Base-by-base conservation (phyloP, 805 yeast species). In the Yarrowia sp. region DNA sequence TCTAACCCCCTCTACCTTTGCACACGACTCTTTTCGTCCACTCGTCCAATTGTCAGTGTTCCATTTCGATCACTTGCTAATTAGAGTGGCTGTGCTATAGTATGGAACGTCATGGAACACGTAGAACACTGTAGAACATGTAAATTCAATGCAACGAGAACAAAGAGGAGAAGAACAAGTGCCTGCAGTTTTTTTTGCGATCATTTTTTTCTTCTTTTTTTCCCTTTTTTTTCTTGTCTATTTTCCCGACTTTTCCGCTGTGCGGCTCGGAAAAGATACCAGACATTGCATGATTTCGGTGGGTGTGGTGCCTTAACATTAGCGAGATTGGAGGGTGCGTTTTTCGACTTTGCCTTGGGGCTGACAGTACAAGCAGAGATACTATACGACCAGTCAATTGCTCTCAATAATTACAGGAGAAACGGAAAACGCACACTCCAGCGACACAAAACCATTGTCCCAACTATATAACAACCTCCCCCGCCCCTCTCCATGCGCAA, bases 301-400 rank as follows among this genome's bases (percentile, higher is more conserved):
- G 39, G 39, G 28, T 13, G 31, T 48, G 55, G 55, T 48, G 55
- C 55, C 55, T 48, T 48, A 48, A 48, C 41, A 48, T 48, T 48
- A 47, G 53, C 53, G 53, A 47, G 39, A 17, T 41, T 41, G 5
- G 44, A 10, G 44, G n/a, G 18, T 39, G n/a, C 41, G 28, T 22
- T 22, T 22, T 22, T 22, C 28, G 28, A 22, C 28, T 22, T 5
- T 22, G 28, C 28, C 5, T 5, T 22, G 28, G 28, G 28, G 28
- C 28, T 22, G 28, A 22, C 28, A 22, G 28, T 22, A 5, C 28
- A 3, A 22, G 28, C 5, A 22, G 28, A 22, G 28, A 22, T 3
- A 22, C 28, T 3, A 22, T 22, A 3, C 4, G 28, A 22, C 28
- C 28, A 22, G 38, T 35, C 38, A 35, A 35, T 35, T 35, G 38